These are phyloP conservation scores for Russula virescens DNA, from an alignment of 768 basidiomycete species.

Conservation along the genomic window DNA sequence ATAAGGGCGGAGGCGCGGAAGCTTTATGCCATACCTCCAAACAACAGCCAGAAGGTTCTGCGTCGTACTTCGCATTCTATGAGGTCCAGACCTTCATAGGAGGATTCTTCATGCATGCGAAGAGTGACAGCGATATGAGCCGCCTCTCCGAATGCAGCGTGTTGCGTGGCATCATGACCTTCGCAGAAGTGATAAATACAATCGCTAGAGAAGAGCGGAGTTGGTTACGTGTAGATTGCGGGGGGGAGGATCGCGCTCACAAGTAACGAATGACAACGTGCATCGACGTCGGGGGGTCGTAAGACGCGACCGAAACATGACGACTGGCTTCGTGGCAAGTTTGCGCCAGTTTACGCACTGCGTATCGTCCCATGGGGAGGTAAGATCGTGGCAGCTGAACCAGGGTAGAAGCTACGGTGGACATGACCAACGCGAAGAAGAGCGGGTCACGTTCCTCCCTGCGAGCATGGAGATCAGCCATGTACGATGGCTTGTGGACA, in stretches of 20 bases:
- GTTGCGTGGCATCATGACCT: slow-evolving; percentile 80
- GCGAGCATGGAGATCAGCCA: slow-evolving; percentile 77
- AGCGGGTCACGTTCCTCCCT: slow-evolving; percentile 85
- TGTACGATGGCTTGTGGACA: slow-evolving; percentile 85
- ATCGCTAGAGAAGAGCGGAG: slow-evolving; percentile 43
- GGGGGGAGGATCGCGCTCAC: slow-evolving; percentile 41
- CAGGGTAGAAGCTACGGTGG: slow-evolving; percentile 79
- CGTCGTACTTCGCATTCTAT: slow-evolving; percentile 86
- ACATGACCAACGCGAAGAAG: slow-evolving; percentile 88
- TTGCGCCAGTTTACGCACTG: slow-evolving; percentile 81
- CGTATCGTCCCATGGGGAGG: slow-evolving; percentile 77
- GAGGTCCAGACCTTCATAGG: slow-evolving; percentile 76
- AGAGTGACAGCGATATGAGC: slow-evolving; percentile 77
- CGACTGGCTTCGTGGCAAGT: slow-evolving; percentile 78
- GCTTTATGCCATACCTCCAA: slow-evolving; percentile 56
- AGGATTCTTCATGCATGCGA: slow-evolving; percentile 81
- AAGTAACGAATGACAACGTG: slow-evolving; percentile 87
- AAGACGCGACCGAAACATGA: slow-evolving; percentile 71
- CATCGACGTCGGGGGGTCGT: slow-evolving; percentile 79
- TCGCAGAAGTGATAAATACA: slow-evolving; percentile 86
- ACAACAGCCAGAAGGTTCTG: slow-evolving; percentile 83
- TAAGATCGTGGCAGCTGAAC: slow-evolving; percentile 87
- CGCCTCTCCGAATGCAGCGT: slow-evolving; percentile 84
- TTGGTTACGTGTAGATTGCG: slow-evolving; percentile 4
- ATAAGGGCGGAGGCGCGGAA: slow-evolving; percentile 3